phyloP scores from a whole-genome alignment of 345 rosid species.

The Erodium maritimum region DNA sequence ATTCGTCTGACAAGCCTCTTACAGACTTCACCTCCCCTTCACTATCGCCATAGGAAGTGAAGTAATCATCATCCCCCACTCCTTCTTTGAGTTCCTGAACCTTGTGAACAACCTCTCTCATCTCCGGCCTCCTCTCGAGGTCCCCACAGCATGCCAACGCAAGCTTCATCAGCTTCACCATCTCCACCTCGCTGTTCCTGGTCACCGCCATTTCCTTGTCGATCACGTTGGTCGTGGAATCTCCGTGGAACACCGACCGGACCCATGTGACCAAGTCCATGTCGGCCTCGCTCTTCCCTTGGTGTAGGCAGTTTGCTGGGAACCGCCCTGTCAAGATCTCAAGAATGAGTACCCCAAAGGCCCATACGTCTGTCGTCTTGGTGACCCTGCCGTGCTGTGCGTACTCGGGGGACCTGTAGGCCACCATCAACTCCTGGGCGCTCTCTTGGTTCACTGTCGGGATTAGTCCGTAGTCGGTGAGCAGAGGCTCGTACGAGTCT shows the following conservation, averaged over 20 bases:
- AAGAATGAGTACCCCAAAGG: conserved; percentile 60
- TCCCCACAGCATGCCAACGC: conserved; percentile 59
- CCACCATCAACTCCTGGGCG: conserved; percentile 74
- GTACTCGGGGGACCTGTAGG: conserved; percentile 82
- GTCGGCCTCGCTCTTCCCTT: conserved; percentile 18
- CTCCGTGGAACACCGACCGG: conserved; percentile 10
- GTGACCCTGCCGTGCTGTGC: conserved; percentile 45
- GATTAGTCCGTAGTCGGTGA: conserved; percentile 58
- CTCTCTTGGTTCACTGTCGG: conserved; percentile 72
- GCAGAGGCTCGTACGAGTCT: conserved; percentile 42
- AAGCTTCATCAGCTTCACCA: conserved; percentile 47
- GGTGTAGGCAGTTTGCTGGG: conserved; percentile 41
- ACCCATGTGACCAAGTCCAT: conserved; percentile 45
- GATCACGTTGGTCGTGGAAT: conserved; percentile 24
- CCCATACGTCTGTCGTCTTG: conserved; percentile 86
- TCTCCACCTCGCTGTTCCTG: conserved; percentile 26
- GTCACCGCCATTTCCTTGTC: conserved; percentile 47
- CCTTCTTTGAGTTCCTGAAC: conserved; percentile 46
- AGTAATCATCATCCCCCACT: conserved; percentile 32
- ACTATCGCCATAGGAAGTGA: conserved; percentile 38
- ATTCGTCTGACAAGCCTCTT: conserved; percentile 26
- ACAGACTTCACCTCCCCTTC: conserved; percentile 29
- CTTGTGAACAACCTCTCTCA: conserved; percentile 51
- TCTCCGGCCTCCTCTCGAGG: conserved; percentile 62
- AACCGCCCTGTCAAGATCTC: conserved; percentile 62